Conservation (phyloP, 768 basidiomycete species). For the Candolleomyces eurysporus region DNA sequence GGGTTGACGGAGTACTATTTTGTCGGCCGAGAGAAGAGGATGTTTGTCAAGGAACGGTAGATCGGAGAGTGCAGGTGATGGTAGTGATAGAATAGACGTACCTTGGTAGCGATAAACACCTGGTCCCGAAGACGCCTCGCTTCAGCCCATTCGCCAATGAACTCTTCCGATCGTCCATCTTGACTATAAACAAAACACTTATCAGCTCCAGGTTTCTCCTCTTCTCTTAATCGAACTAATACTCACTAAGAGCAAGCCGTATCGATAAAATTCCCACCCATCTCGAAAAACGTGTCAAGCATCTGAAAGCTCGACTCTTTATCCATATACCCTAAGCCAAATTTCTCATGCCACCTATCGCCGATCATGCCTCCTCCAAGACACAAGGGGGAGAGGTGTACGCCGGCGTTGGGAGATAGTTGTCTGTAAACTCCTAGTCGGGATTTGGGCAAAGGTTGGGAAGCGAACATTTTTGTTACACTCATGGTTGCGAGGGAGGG, state of each 20-base stretch:
- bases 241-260: constrained; percentile 45
- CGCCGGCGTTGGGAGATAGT: constrained; percentile 30
- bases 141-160: constrained; percentile 55
- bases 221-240: not conserved
- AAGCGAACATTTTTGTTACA: not conserved
- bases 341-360: constrained; percentile 24
- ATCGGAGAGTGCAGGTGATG: too few relatives aligned
- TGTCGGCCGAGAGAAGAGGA: not conserved
- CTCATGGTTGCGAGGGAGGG: too few relatives aligned
- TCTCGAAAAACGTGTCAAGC: constrained; percentile 40
- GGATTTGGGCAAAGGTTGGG: constrained; percentile 24
- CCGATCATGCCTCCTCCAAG: constrained; percentile 40
- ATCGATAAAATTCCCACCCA: constrained; percentile 50
- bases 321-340: constrained; percentile 31
- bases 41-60: not conserved
- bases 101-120: constrained; percentile 44
- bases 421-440: constrained; percentile 26
- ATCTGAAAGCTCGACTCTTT: constrained; percentile 44
- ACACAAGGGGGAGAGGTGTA: constrained; percentile 38
- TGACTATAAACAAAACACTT: constrained; percentile 30
- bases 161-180: constrained; percentile 53
- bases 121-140: constrained; percentile 43
- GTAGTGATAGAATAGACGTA: constrained; percentile 11
- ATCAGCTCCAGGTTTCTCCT: not conserved
- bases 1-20: constrained; percentile 33